A percentile compares a stretch with the other conserved stretches of the same genome.
phyloP scores from a whole-genome alignment of 176 grass and related monocot genomes.

The Ananas comosus region DNA sequence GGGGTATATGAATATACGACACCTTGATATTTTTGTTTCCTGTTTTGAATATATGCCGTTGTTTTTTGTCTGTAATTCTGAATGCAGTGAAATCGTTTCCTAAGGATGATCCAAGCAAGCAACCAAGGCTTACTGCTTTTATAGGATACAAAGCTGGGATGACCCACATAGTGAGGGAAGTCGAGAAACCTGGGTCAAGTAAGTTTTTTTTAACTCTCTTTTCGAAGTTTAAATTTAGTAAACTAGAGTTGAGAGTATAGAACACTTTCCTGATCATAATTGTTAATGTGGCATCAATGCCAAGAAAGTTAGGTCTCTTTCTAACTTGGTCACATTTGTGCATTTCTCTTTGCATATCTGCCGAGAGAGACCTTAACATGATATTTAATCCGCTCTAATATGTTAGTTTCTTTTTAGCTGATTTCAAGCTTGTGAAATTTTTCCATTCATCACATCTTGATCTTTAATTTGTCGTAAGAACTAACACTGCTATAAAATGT shows the following conservation, averaged over 20 bases:
- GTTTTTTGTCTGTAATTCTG: background rate
- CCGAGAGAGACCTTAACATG: too few relatives aligned
- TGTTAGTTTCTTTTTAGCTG: background rate
- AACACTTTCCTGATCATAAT: background rate
- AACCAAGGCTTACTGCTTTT: constrained; percentile 59
- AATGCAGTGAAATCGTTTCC: constrained; percentile 82
- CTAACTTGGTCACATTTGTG: too few relatives aligned
- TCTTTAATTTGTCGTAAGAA: background rate
- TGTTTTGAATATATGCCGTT: background rate
- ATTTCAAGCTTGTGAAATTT: background rate
- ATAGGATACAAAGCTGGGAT: constrained; percentile 93
- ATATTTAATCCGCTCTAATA: too few relatives aligned
- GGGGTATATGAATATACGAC: too few relatives aligned
- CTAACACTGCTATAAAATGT: too few relatives aligned
- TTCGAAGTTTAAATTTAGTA: background rate
- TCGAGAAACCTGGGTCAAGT: constrained; percentile 97
- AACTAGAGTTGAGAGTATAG: background rate
- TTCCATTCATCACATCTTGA: background rate
- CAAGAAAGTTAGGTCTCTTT: too few relatives aligned
- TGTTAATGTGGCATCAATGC: background rate
- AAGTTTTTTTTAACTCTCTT: constrained; percentile 14
- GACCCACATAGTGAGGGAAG: constrained; percentile 90
- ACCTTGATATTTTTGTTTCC: background rate
- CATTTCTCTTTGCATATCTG: too few relatives aligned
- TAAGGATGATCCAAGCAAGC: constrained; percentile 51